Conservation (phyloP, 2,329 filamentous ascomycete genomes). For the Penicillium sclerotigenum region DNA sequence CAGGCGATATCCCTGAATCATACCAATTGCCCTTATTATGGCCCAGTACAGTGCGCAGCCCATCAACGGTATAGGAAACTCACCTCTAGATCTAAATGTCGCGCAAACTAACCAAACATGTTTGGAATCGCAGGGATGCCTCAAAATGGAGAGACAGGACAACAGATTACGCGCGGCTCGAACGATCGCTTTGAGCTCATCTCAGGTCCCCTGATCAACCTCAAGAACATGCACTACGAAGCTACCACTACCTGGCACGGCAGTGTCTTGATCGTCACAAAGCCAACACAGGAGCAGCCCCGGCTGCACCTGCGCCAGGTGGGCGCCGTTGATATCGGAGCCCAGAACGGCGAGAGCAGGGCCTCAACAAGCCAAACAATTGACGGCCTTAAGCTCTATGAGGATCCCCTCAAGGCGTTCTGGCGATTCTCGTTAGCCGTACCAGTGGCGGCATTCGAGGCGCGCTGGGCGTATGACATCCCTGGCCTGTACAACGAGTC, state of each 20-base stretch:
- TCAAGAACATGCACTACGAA: constrained; percentile 45
- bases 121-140: constrained; percentile 14
- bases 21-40: constrained; percentile 13
- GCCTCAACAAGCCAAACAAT: constrained; percentile 18
- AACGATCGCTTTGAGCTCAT: constrained; percentile 40
- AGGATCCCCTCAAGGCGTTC: constrained; percentile 58
- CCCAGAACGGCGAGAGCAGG: constrained; percentile 13
- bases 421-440: constrained; percentile 58
- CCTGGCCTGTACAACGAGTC: constrained; percentile 62
- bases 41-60: constrained; percentile 14
- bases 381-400: constrained; percentile 56
- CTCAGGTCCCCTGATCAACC: constrained; percentile 50
- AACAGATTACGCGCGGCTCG: constrained; percentile 6
- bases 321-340: constrained; percentile 31
- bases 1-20: constrained; percentile 2
- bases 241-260: constrained; percentile 64
- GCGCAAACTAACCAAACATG: constrained; percentile 2
- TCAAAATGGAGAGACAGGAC: constrained; percentile 23
- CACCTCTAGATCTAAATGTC: not conserved
- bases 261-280: constrained; percentile 79
- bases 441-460: constrained; percentile 69
- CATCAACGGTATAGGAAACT: constrained; percentile 17
- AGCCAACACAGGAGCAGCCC: constrained; percentile 62
- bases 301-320: constrained; percentile 52
- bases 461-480: constrained; percentile 75